phyloP scores from a whole-genome alignment of 257 asterid genomes.

The Plectranthus barbatus region DNA sequence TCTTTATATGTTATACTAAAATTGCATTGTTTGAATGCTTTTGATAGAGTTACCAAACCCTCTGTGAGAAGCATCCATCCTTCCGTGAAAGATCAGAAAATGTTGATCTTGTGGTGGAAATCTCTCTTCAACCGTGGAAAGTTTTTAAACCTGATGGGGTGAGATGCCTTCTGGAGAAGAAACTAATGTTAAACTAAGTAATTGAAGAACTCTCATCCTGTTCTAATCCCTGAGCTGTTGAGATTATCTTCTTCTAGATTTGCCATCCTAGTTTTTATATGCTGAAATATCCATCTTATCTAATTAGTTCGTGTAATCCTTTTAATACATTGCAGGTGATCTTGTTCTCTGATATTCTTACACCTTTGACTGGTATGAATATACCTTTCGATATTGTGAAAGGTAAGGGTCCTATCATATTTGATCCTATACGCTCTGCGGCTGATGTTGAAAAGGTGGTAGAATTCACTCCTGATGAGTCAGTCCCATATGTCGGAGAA shows the following conservation, averaged over 20 bases:
- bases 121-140: slow-evolving; percentile 96
- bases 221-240: background rate
- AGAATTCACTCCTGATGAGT: slow-evolving; percentile 83
- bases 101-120: slow-evolving; percentile 97
- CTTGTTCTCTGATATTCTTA: slow-evolving; percentile 96
- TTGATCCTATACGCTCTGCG: slow-evolving; percentile 58
- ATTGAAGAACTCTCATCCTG: background rate
- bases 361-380: slow-evolving; percentile 96
- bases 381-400: slow-evolving; percentile 93
- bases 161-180: slow-evolving; percentile 19
- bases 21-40: slow-evolving; percentile 14
- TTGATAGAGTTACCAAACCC: slow-evolving; percentile 78
- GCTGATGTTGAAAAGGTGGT: slow-evolving; percentile 78
- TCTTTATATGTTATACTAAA: slow-evolving; percentile 16
- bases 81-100: slow-evolving; percentile 98
- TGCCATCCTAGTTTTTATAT: background rate
- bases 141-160: slow-evolving; percentile 96
- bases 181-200: background rate
- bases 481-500: slow-evolving; percentile 95
- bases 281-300: background rate
- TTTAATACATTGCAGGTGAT: slow-evolving; percentile 57
- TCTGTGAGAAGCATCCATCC: slow-evolving; percentile 92
- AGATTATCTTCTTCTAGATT: background rate
- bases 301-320: slow-evolving; percentile 1
- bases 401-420: slow-evolving; percentile 96